Evolutionary conservation across 352 stramenopile species (phyloP).

Genomic region (Phytophthora pini): DNA sequence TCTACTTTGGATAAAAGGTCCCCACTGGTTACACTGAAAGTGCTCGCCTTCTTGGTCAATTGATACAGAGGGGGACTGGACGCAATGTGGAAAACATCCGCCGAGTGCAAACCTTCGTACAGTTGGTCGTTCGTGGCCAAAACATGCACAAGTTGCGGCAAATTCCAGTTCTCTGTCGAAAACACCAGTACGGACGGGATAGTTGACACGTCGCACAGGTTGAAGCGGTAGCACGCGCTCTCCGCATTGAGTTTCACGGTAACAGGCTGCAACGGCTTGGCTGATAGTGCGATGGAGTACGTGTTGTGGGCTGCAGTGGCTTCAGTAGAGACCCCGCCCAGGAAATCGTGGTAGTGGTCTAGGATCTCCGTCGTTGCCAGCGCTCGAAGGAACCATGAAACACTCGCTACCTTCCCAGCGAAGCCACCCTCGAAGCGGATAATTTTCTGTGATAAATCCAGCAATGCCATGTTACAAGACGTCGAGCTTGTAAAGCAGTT

Average conservation of each 20-base stretch:
- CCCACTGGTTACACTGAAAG: conserved; percentile 12
- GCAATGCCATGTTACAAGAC: conserved; percentile 49
- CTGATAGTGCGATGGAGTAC: conserved; percentile 55
- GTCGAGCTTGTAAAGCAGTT: conserved; percentile 15
- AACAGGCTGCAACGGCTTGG: conserved; percentile 56
- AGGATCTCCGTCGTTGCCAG: conserved; percentile 47
- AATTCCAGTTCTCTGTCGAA: conserved; percentile 50
- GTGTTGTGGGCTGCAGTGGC: conserved; percentile 50
- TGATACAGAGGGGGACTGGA: conserved; percentile 43
- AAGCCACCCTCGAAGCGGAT: conserved; percentile 42
- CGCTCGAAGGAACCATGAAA: conserved; percentile 63
- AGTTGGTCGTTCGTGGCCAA: conserved; percentile 65
- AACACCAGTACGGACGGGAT: conserved; percentile 52
- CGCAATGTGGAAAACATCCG: conserved; percentile 36
- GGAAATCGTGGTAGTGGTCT: conserved; percentile 79
- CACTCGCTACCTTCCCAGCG: conserved; percentile 45
- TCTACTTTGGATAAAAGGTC: conserved; percentile 17
- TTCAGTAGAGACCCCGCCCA: conserved; percentile 27
- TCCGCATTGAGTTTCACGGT: conserved; percentile 59
- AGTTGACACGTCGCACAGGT: conserved; percentile 67
- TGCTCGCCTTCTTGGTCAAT: conserved; percentile 37
- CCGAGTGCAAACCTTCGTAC: conserved; percentile 56
- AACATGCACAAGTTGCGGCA: conserved; percentile 46
- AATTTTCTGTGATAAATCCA: conserved; percentile 44
- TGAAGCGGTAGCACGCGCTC: conserved; percentile 72